These are phyloP conservation scores for Stylosanthes scabra DNA, from an alignment of 331 rosid species.

Conservation along the genomic window DNA sequence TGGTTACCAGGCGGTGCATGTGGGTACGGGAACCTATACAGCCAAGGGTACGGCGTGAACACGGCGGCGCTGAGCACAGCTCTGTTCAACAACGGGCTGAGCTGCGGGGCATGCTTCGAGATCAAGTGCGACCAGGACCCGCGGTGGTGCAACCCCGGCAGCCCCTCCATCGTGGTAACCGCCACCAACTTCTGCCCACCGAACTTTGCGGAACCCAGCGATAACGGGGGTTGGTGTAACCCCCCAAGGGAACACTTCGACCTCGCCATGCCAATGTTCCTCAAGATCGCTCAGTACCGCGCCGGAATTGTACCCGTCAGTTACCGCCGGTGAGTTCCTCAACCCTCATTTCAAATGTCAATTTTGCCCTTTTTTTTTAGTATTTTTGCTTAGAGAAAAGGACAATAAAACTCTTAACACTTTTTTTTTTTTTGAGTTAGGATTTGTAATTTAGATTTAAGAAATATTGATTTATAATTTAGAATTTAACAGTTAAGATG, in stretches of 20 bases:
- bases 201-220: conserved; percentile 68
- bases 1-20: conserved; percentile 74
- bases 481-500: too few species aligned
- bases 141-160: conserved; percentile 64
- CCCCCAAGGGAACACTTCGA: conserved; percentile 86
- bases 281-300: conserved; percentile 78
- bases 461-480: too few species aligned
- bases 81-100: conserved; percentile 72
- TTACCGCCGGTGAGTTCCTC: conserved; percentile 61
- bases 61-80: conserved; percentile 77
- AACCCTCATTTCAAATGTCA: too few species aligned
- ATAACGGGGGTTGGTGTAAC: conserved; percentile 92
- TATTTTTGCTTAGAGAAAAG: too few species aligned
- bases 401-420: too few species aligned
- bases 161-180: conserved; percentile 63
- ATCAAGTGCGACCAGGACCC: conserved; percentile 68
- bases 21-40: conserved; percentile 86
- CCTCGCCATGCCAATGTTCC: conserved; percentile 89
- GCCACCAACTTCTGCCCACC: conserved; percentile 91
- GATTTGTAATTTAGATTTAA: too few species aligned
- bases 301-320: conserved; percentile 85
- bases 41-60: conserved; percentile 88
- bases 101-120: conserved; percentile 80
- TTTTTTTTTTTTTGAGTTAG: too few species aligned
- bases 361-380: too few species aligned